Conservation (phyloP, 768 basidiomycete species). For the Ramaria sp. region DNA sequence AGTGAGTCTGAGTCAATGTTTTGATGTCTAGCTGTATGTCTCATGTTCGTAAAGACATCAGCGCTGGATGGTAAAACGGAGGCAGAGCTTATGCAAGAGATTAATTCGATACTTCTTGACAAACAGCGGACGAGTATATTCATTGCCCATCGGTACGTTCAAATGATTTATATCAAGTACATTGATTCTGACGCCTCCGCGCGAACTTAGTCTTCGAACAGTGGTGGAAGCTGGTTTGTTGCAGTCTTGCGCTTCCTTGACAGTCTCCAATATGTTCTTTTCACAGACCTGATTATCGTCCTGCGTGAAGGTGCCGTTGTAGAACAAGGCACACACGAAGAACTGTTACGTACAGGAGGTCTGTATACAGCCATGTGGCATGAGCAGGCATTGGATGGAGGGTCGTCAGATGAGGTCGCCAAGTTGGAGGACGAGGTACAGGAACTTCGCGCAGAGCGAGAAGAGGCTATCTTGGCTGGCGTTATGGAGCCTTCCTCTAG, state of each 20-base stretch:
- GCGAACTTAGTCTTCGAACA: conserved; percentile 47
- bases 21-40: background rate
- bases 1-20: conserved; percentile 33
- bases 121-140: conserved; percentile 88
- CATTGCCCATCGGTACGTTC: conserved; percentile 70
- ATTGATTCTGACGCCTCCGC: background rate
- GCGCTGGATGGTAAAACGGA: conserved; percentile 95
- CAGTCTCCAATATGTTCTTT: conserved; percentile 7
- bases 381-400: conserved; percentile 40
- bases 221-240: conserved; percentile 77
- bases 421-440: conserved; percentile 3
- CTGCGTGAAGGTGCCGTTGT: conserved; percentile 83
- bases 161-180: background rate
- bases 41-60: conserved; percentile 53
- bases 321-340: conserved; percentile 90
- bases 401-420: conserved; percentile 1
- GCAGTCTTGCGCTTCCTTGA: background rate
- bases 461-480: background rate
- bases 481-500: background rate
- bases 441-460: background rate
- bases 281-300: conserved; percentile 82
- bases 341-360: conserved; percentile 59
- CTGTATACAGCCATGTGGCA: conserved; percentile 78
- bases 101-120: conserved; percentile 67
- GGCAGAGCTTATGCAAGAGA: conserved; percentile 88